Conservation (phyloP, 441 rosid species). For the Eruca vesicaria region DNA sequence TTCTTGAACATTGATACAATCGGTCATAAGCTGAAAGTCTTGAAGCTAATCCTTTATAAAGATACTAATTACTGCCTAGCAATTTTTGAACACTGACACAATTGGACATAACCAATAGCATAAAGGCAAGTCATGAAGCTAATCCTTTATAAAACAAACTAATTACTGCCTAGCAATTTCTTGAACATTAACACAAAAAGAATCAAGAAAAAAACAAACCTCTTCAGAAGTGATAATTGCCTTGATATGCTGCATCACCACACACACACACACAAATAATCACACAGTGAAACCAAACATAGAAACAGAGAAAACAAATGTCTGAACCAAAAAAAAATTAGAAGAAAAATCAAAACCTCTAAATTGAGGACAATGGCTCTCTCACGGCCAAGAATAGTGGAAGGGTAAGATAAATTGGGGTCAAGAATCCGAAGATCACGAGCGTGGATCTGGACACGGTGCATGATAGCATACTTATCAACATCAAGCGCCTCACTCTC, state of each 20-base stretch:
- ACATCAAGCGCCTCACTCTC: slow-evolving; percentile 53
- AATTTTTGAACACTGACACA: too few relatives aligned
- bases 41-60: neutral
- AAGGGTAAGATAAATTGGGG: slow-evolving; percentile 91
- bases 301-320: neutral
- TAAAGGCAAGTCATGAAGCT: too few relatives aligned
- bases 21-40: neutral
- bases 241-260: slow-evolving; percentile 79
- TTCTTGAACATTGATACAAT: neutral
- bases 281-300: neutral
- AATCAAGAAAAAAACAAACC: slow-evolving; percentile 46
- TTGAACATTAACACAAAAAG: neutral
- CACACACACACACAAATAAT: neutral
- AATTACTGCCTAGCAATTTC: neutral
- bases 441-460: slow-evolving; percentile 95
- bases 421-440: slow-evolving; percentile 97
- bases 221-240: slow-evolving; percentile 94
- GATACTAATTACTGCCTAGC: neutral
- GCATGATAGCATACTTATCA: slow-evolving; percentile 92
- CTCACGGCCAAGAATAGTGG: slow-evolving; percentile 94
- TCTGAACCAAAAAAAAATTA: neutral
- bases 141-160: too few relatives aligned
- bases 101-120: too few relatives aligned
- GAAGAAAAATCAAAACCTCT: slow-evolving; percentile 48
- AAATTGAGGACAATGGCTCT: slow-evolving; percentile 91